Evolutionary conservation across 2,329 filamentous ascomycete genomes (phyloP).

Genomic region (Aspergillus sp.): DNA sequence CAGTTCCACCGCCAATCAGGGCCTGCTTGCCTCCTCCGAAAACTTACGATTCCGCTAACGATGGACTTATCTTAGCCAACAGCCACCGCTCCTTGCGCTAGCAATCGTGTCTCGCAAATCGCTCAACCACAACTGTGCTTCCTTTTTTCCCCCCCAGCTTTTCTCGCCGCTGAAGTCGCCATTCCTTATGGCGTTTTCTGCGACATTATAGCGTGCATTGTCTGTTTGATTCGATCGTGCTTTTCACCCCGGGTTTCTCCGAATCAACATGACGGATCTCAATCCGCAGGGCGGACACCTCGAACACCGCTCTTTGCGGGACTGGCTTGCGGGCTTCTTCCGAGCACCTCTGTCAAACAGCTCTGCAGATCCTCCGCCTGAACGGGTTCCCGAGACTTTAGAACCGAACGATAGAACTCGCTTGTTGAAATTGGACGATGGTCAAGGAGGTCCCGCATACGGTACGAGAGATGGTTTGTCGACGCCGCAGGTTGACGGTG

Average conservation of each 20-base stretch:
- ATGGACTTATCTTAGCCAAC: conserved; percentile 20
- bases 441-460: conserved; percentile 37
- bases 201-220: conserved; percentile 4
- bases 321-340: conserved; percentile 36
- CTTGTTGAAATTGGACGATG: conserved; percentile 44
- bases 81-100: conserved; percentile 29
- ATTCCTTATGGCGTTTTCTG: conserved; percentile 1
- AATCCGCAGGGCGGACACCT: conserved; percentile 25
- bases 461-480: conserved; percentile 55
- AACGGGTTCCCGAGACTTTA: conserved; percentile 11
- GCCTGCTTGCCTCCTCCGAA: not conserved
- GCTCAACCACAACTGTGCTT: not conserved
- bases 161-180: not conserved
- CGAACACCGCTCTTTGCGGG: conserved; percentile 31
- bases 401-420: conserved; percentile 38
- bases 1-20: not conserved
- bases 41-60: conserved; percentile 5
- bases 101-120: conserved; percentile 12
- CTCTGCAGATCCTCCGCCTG: conserved; percentile 15
- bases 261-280: conserved; percentile 31
- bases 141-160: not conserved
- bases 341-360: conserved; percentile 22
- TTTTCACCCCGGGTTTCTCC: conserved; percentile 1
- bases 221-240: conserved; percentile 5
- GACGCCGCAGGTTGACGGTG: conserved; percentile 31